These are phyloP conservation scores for Incumbomyces lentus DNA, from an alignment of 2,329 filamentous ascomycete genomes.

Conservation along the genomic window DNA sequence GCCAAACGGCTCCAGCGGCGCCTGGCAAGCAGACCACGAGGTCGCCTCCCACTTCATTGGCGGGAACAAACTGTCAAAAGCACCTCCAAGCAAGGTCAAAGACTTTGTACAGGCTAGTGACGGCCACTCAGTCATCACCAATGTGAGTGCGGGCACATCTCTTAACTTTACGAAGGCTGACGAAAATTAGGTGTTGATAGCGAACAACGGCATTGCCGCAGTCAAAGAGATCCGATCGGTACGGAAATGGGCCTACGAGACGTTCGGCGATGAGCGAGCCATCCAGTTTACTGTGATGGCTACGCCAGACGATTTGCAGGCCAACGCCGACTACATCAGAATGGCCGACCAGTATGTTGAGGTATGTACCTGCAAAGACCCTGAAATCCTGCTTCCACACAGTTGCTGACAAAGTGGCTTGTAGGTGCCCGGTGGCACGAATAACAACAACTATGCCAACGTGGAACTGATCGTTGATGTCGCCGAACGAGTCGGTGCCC, in stretches of 20 bases:
- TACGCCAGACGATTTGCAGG: conserved; percentile 90
- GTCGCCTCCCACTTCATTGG: conserved; percentile 92
- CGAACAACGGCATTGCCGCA: conserved; percentile 98
- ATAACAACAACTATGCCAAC: conserved; percentile 99
- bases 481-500: conserved; percentile 95
- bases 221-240: conserved; percentile 99
- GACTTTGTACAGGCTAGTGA: conserved; percentile 85
- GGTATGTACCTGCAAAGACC: conserved; percentile 30
- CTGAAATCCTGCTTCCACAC: neutral
- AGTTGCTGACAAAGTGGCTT: conserved; percentile 7
- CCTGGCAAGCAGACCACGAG: conserved; percentile 70
- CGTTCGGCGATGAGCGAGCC: conserved; percentile 92
- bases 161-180: conserved; percentile 12
- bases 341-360: conserved; percentile 99
- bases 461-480: conserved; percentile 98
- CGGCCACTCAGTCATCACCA: conserved; percentile 96
- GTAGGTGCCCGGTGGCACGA: conserved; percentile 86
- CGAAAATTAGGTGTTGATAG: conserved; percentile 76
- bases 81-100: conserved; percentile 77
- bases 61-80: conserved; percentile 75
- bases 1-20: conserved; percentile 45
- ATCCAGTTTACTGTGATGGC: conserved; percentile 99
- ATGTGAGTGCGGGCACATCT: conserved; percentile 50
- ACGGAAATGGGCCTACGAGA: conserved; percentile 99
- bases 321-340: conserved; percentile 97